Percentiles rank a stretch among this genome's conserved stretches.
These are phyloP conservation scores for Avena sativa DNA, from an alignment of 176 grass and related monocot genomes.

Conservation along the genomic window DNA sequence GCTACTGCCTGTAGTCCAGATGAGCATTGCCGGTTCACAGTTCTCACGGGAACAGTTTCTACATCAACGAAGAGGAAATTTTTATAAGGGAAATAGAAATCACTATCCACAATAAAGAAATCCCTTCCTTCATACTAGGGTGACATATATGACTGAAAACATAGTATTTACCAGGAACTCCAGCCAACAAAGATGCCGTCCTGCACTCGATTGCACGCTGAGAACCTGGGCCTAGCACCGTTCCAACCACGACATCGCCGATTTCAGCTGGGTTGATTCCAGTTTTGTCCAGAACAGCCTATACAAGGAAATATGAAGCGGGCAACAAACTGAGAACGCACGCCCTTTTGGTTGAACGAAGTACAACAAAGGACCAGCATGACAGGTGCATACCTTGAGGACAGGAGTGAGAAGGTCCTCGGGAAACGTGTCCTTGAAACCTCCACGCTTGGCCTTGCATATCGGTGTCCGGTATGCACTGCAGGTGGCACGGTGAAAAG, in stretches of 20 bases:
- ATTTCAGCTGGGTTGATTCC: constrained; percentile 81
- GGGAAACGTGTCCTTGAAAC: constrained; percentile 94
- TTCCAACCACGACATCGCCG: constrained; percentile 89
- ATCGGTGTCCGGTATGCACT: constrained; percentile 95
- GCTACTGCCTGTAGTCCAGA: constrained; percentile 95
- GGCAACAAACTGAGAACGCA: constrained; percentile 1
- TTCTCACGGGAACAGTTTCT: constrained; percentile 96
- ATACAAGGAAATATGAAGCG: background rate
- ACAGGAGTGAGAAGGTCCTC: constrained; percentile 92
- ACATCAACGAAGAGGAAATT: background rate
- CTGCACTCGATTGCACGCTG: constrained; percentile 95
- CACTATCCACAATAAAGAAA: background rate
- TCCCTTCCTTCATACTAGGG: background rate
- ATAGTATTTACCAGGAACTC: constrained; percentile 74
- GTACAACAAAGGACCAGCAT: too few species aligned
- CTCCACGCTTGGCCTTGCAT: constrained; percentile 91
- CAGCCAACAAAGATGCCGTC: constrained; percentile 91
- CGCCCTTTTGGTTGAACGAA: background rate
- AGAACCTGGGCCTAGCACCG: constrained; percentile 75
- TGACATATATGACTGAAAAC: background rate
- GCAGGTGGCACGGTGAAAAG: background rate
- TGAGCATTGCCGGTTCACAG: constrained; percentile 93
- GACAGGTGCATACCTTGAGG: constrained; percentile 64
- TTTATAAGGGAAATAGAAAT: background rate
- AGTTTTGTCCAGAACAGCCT: constrained; percentile 89